These are phyloP conservation scores for Mycena epipterygia DNA, from an alignment of 768 basidiomycete species.

Conservation along the genomic window DNA sequence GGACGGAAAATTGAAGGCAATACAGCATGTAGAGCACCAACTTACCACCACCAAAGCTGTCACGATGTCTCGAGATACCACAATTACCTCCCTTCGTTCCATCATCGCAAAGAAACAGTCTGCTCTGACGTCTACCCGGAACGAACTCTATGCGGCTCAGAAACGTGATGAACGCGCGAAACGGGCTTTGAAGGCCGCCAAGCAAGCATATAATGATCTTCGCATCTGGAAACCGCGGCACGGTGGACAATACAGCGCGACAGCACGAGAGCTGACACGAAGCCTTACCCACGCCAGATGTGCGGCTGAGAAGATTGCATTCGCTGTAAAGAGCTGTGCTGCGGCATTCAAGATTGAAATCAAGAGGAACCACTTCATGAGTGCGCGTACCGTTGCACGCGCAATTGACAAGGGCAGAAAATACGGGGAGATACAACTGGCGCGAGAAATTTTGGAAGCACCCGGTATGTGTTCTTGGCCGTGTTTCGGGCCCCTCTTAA, in stretches of 20 bases:
- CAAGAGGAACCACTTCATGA: slow-evolving; percentile 20
- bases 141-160: neutral
- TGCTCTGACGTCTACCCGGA: no score
- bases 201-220: neutral
- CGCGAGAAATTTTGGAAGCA: slow-evolving; percentile 17
- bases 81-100: neutral
- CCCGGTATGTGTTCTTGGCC: neutral
- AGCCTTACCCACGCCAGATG: neutral
- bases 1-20: no score
- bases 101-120: no score
- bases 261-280: neutral
- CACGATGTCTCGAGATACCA: neutral
- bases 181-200: neutral
- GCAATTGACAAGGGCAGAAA: slow-evolving; percentile 34
- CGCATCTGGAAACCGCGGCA: neutral
- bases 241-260: neutral
- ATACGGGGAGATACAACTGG: slow-evolving; percentile 34
- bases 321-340: slow-evolving; percentile 10
- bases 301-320: slow-evolving; percentile 10
- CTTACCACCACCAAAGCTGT: neutral
- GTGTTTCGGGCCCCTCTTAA: no score
- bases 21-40: neutral
- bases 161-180: neutral
- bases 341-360: slow-evolving; percentile 9
- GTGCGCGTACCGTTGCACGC: slow-evolving; percentile 27